These are phyloP conservation scores for Colletotrichum sp. DNA, from an alignment of 2,329 filamentous ascomycete species.

Conservation along the genomic window DNA sequence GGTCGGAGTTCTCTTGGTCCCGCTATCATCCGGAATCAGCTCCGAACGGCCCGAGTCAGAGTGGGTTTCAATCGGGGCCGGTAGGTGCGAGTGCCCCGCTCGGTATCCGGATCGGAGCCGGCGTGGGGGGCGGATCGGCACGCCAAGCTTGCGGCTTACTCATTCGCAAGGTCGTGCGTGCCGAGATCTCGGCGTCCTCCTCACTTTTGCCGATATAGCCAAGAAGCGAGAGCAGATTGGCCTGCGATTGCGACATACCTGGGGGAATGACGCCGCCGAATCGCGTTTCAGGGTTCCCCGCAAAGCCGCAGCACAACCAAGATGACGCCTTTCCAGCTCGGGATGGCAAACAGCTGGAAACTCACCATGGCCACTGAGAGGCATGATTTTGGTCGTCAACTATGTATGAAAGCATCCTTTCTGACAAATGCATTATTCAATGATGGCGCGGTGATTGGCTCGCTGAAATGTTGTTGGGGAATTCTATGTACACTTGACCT, in stretches of 20 bases:
- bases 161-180: neutral
- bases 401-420: neutral
- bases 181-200: neutral
- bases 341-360: neutral
- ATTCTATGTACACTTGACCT: neutral
- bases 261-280: neutral
- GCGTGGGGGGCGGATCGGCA: neutral
- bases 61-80: neutral
- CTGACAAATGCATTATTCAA: constrained; percentile 2
- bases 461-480: neutral
- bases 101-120: neutral
- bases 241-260: constrained; percentile 6
- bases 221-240: neutral
- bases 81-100: neutral
- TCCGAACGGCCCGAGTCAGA: neutral
- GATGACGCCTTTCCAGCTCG: constrained; percentile 6
- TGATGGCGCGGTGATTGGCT: neutral
- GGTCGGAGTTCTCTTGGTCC: neutral
- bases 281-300: constrained; percentile 10
- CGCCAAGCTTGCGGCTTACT: neutral
- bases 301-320: neutral
- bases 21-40: neutral
- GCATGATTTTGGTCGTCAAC: neutral
- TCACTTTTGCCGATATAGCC: neutral
- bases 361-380: neutral